Evolutionary conservation across 164 flowering plant species (phyloP).

Genomic region (Liquidambar formosana): DNA sequence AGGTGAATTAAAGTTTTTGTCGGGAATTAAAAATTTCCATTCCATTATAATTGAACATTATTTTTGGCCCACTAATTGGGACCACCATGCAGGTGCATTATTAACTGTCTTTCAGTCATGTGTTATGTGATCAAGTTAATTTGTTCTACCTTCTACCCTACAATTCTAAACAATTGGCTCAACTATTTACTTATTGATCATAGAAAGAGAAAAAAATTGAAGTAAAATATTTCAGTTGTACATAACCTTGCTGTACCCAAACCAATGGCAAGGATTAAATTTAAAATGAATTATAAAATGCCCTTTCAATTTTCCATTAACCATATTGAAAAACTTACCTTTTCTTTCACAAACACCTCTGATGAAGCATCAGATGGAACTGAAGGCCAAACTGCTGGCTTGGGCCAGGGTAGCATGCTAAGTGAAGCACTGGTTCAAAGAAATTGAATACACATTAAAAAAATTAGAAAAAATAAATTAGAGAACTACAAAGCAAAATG

Average conservation of each 20-base stretch:
- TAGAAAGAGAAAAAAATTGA: not conserved
- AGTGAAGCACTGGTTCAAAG: conserved; percentile 74
- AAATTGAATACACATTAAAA: not conserved
- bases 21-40: not conserved
- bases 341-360: conserved; percentile 82
- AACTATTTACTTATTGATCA: not conserved
- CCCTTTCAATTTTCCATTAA: not conserved
- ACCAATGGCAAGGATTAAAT: not conserved
- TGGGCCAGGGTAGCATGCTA: conserved; percentile 99
- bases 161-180: not conserved
- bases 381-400: conserved; percentile 90
- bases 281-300: not conserved
- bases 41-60: not conserved
- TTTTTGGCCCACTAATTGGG: not conserved
- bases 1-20: not conserved
- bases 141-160: not conserved
- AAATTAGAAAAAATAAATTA: not conserved
- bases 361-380: conserved; percentile 86
- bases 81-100: not conserved
- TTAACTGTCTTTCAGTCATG: too few species aligned
- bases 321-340: conserved; percentile 52
- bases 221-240: not conserved
- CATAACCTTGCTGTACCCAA: not conserved
- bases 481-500: not conserved
- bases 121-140: not conserved